A percentile compares a stretch with the other conserved stretches of the same genome.
phyloP scores from a whole-genome alignment of 306 rosid genomes.

The Biancaea sappan region DNA sequence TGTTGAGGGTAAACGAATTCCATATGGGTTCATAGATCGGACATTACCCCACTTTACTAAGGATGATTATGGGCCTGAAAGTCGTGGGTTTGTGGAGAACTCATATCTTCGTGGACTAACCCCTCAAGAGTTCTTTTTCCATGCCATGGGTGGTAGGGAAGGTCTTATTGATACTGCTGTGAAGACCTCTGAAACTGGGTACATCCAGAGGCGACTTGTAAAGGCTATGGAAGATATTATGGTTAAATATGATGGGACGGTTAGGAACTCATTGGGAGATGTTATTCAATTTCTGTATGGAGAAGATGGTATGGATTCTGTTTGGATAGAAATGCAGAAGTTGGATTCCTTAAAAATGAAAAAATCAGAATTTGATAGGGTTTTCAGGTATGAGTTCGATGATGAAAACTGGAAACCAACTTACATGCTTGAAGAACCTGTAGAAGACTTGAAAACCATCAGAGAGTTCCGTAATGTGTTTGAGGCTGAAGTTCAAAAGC shows the following conservation, averaged over 20 bases:
- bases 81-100: conserved; percentile 99
- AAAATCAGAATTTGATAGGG: conserved; percentile 79
- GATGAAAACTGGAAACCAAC: conserved; percentile 94
- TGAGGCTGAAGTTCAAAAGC: conserved; percentile 93
- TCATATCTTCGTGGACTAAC: conserved; percentile 96
- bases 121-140: conserved; percentile 99
- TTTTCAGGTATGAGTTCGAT: conserved; percentile 83
- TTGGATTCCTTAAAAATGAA: conserved; percentile 96
- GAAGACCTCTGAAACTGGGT: conserved; percentile 98
- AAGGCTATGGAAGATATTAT: conserved; percentile 99
- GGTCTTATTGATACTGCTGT: conserved; percentile 99
- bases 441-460: conserved; percentile 94
- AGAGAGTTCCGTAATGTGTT: conserved; percentile 95
- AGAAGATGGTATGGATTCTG: conserved; percentile 99
- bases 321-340: conserved; percentile 96
- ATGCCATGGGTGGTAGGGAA: conserved; percentile 99
- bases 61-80: conserved; percentile 97
- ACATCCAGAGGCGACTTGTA: conserved; percentile 96
- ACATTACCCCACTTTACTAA: conserved; percentile 96
- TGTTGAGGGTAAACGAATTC: conserved; percentile 99
- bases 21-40: conserved; percentile 92
- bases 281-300: conserved; percentile 98
- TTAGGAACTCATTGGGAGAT: conserved; percentile 95
- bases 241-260: conserved; percentile 99
- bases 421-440: conserved; percentile 93